Evolutionary conservation across 371 early-diverging fungal genomes (phyloP), one percentile per base, ranked within the genome.

Genomic region (Batrachochytrium dendrobatidis): DNA sequence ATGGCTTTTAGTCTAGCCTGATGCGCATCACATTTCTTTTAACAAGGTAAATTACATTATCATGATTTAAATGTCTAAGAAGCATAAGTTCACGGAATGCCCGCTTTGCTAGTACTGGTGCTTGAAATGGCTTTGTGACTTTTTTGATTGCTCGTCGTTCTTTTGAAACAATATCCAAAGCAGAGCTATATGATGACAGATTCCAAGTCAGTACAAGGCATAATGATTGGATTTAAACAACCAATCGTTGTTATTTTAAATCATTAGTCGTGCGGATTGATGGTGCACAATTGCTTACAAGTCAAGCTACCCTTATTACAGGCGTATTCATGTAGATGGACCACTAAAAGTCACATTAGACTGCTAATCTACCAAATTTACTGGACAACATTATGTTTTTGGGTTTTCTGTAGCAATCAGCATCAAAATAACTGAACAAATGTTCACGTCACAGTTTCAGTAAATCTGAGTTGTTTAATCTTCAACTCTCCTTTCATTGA

Each of bases 81-180:
- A 95, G 80, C 73, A 88, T 89, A 53, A 94, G 76, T 76, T 95
- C 95, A 64, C 96, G 84, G 70, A 89, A 94, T 18, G 93, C 92
- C 49, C 96, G 82, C 76, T 94, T 94, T 24, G 94, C 89, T 31
- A 94, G 75, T 4, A 92, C 90, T n/a, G 91, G 83, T 7, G 91
- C 87, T 60, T 84, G 83, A 76, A 92, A 95, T 4, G 95, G 95
- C 62, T 88, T 88, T 86, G 89, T 86, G 60, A 95, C 91, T 76
- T 94, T 94, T 68, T 95, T 95, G 62, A 95, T 88, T 39, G 96
- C 85, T n/a, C 91, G 92, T 55, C 84, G 83, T 70, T 80, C 82
- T 26, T 84, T 82, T 1, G 89, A 87, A 53, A 88, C 68, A 63
- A 85, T 85, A 62, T 94, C 93, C 59, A 85, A 85, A 28, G 94